Evolutionary conservation across 345 rosid genomes (phyloP).

Genomic region (Clausena lansium): DNA sequence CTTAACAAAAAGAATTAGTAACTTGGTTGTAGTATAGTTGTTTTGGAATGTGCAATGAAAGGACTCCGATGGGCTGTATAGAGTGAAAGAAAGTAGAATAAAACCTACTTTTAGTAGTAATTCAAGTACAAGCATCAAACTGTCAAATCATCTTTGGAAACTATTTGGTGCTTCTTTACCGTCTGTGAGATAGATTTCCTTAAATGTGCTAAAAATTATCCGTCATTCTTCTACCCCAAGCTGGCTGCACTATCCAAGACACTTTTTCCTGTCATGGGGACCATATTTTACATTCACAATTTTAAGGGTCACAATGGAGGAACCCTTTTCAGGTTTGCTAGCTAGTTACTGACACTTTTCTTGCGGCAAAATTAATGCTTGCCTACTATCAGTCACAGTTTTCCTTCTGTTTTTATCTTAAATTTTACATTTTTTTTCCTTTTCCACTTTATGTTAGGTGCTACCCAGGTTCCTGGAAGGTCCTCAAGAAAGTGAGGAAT

Average conservation of each 20-base stretch:
- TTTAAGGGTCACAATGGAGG: slow-evolving; percentile 88
- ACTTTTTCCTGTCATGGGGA: slow-evolving; percentile 76
- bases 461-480: slow-evolving; percentile 95
- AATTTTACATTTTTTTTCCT: too few species aligned
- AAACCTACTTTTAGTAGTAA: too few species aligned
- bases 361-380: not conserved
- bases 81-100: too few species aligned
- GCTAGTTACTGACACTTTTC: not conserved
- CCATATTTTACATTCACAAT: slow-evolving; percentile 89
- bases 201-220: slow-evolving; percentile 60
- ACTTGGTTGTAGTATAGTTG: too few species aligned
- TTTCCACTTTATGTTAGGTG: slow-evolving; percentile 37
- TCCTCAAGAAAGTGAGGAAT: slow-evolving; percentile 53
- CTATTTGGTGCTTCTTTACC: not conserved
- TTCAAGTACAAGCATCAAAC: not conserved
- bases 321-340: slow-evolving; percentile 72
- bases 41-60: too few species aligned
- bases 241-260: slow-evolving; percentile 73
- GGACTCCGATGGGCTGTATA: too few species aligned
- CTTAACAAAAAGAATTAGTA: too few species aligned
- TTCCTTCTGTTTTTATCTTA: too few species aligned
- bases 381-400: too few species aligned
- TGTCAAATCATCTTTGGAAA: not conserved
- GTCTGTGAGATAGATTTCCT: slow-evolving; percentile 27
- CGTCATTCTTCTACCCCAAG: slow-evolving; percentile 91